Conservation (phyloP, 495 filamentous ascomycete species). For the Hyaloscypha hepaticicola region DNA sequence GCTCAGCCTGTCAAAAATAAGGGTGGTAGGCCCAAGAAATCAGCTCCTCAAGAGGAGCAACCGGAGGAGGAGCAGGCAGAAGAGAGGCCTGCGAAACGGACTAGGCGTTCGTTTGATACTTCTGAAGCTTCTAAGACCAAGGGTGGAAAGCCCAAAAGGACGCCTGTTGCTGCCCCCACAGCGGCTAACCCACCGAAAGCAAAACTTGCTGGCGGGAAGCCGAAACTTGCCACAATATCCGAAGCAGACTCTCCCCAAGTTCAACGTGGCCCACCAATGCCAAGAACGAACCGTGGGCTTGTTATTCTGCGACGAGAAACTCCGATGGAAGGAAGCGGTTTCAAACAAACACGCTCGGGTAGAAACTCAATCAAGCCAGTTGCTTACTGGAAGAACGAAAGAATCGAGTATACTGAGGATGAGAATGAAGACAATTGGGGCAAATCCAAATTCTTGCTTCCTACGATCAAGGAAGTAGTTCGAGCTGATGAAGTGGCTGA, state of each 20-base stretch:
- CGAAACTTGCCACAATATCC: slow-evolving; percentile 19
- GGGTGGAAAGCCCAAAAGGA: slow-evolving; percentile 8
- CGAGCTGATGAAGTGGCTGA: slow-evolving; percentile 62
- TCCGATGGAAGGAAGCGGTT: slow-evolving; percentile 49
- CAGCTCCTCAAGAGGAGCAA: neutral
- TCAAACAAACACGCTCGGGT: slow-evolving; percentile 51
- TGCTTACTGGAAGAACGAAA: slow-evolving; percentile 86
- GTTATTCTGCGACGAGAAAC: slow-evolving; percentile 71
- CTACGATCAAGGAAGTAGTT: slow-evolving; percentile 70
- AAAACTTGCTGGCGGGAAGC: slow-evolving; percentile 13
- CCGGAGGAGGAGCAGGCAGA: slow-evolving; percentile 13
- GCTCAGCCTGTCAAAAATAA: slow-evolving; percentile 16
- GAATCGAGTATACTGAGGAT: slow-evolving; percentile 62
- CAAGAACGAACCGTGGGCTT: slow-evolving; percentile 57
- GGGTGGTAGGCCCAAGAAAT: slow-evolving; percentile 17
- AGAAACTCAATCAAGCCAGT: slow-evolving; percentile 67
- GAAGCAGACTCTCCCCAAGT: slow-evolving; percentile 35
- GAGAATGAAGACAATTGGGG: slow-evolving; percentile 47
- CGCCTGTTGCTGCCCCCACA: neutral
- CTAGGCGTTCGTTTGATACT: slow-evolving; percentile 32
- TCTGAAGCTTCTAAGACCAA: slow-evolving; percentile 1
- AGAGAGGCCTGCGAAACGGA: slow-evolving; percentile 35
- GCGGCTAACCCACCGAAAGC: slow-evolving; percentile 10
- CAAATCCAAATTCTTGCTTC: slow-evolving; percentile 57
- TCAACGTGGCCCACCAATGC: slow-evolving; percentile 50